Base-by-base conservation (phyloP, 1,284 basidiomycete genomes). In the Phylloboletellus chloephorus region DNA sequence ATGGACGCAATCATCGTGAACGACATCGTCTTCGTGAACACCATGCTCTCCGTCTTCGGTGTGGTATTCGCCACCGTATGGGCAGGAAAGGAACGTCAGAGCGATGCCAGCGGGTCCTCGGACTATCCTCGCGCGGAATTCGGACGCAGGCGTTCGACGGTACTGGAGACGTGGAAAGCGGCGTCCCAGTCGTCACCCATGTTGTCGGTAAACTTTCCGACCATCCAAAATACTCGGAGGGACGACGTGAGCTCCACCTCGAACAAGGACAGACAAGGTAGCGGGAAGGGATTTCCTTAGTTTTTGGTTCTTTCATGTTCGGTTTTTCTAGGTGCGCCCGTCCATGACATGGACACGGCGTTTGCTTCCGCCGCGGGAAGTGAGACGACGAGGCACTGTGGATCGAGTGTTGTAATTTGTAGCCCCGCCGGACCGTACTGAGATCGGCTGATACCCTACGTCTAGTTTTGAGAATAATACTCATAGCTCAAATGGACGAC, bases 1-100 rank as follows among this genome's bases (percentile, higher is more conserved):
- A 6, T 23, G 3, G n/a, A 44, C n/a, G 5, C 35, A 2, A 17
- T 31, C 31, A 15, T 28, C 1, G 10, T 52, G 24, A 50, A 46
- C 13, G 33, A 31, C 7, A 15, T 52, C n/a, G 31, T 32, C 5
- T 15, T 42, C 3, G 51, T 44, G 20, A 53, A 53, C 35, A 43
- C 47, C 15, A 51, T 45, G 35, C 10, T 58, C n/a, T 39, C 54
- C 16, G 46, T 57, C 34, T 49, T 57, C 11, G 54, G 56, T 13
- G 50, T 53, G 13, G 58, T 56, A 2, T 60, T 60, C 25, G 54
- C 57, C 7, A 58, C 49, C 2, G 46, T 60, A 11, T 60, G 57
- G 57, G 58, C 52, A 0, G 51, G 54, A 17, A 51, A 40, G 28
- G 44, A 43, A 25, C 39, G 33, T 2, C 15, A 20, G 7, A 26